Conservation (phyloP, 2,329 filamentous ascomycete species). For the Arachnomyces sp. region DNA sequence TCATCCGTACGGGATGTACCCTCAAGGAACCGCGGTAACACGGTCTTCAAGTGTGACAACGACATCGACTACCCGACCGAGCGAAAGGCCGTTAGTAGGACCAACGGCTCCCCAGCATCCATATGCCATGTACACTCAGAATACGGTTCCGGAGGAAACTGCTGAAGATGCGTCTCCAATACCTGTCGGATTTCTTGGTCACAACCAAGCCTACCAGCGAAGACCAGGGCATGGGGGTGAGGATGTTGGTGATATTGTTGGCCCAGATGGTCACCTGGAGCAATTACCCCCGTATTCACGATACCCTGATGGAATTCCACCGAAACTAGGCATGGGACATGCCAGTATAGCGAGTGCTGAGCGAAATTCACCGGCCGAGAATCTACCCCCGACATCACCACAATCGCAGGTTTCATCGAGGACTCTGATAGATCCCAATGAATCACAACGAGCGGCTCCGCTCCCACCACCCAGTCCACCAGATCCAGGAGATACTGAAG, state of each 20-base stretch:
- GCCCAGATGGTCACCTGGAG: constrained; percentile 80
- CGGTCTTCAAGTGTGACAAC: constrained; percentile 61
- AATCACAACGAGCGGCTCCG: constrained; percentile 12
- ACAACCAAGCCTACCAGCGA: constrained; percentile 59
- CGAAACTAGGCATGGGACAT: constrained; percentile 43
- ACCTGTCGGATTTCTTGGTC: constrained; percentile 67
- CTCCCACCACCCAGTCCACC: constrained; percentile 2
- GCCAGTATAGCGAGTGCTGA: constrained; percentile 26
- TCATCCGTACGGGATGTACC: constrained; percentile 78
- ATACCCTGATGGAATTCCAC: constrained; percentile 67
- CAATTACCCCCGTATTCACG: constrained; percentile 85
- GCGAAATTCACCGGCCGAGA: constrained; percentile 34
- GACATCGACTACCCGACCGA: constrained; percentile 55
- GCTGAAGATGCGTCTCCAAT: constrained; percentile 36
- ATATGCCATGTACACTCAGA: constrained; percentile 80
- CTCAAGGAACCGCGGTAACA: constrained; percentile 54
- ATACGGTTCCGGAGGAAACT: constrained; percentile 54
- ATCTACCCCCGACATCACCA: constrained; percentile 17
- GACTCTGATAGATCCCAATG: constrained; percentile 12
- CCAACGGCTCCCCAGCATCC: constrained; percentile 68
- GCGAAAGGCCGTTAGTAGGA: constrained; percentile 52
- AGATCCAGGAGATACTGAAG: constrained; percentile 23
- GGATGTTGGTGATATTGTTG: constrained; percentile 78
- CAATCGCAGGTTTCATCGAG: constrained; percentile 27
- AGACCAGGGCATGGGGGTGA: constrained; percentile 66